These are phyloP conservation scores for Phytophthora rubi DNA, from an alignment of 352 stramenopile genomes.

Conservation along the genomic window DNA sequence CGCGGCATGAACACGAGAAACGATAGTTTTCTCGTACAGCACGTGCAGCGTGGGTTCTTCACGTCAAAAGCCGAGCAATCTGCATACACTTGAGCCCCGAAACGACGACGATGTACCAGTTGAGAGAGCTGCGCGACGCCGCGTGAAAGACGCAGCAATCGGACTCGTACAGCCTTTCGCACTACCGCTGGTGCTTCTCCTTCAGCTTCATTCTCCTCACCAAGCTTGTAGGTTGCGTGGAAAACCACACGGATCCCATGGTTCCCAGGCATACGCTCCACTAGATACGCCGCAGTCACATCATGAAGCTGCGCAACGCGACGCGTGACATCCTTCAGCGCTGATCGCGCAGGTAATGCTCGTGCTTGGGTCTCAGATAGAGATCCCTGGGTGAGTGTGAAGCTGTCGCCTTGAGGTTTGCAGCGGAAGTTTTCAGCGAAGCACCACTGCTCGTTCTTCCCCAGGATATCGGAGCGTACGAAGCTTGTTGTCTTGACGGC, in stretches of 20 bases:
- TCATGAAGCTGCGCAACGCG: conserved; percentile 48
- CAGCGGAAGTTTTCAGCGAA: conserved; percentile 39
- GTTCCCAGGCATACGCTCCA: conserved; percentile 33
- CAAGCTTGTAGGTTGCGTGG: conserved; percentile 32
- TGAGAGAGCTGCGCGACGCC: conserved; percentile 30
- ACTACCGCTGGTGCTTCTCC: not conserved
- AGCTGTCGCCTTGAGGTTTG: conserved; percentile 19
- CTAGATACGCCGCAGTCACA: conserved; percentile 38
- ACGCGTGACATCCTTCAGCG: conserved; percentile 9
- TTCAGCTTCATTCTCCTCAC: conserved; percentile 3
- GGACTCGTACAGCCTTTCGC: conserved; percentile 13
- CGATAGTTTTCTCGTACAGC: conserved; percentile 33
- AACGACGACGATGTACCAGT: conserved; percentile 37
- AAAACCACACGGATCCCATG: conserved; percentile 45
- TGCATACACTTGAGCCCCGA: conserved; percentile 40
- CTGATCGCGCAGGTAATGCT: conserved; percentile 21
- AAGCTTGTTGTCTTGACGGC: conserved; percentile 43
- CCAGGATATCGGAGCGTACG: conserved; percentile 39
- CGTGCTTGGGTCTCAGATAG: conserved; percentile 12
- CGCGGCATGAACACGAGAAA: conserved; percentile 16
- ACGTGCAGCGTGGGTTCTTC: conserved; percentile 39
- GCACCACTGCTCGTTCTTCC: conserved; percentile 54
- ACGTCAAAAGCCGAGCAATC: conserved; percentile 34
- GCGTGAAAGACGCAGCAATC: conserved; percentile 31
- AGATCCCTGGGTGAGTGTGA: conserved; percentile 34